Percentiles rank a stretch among this genome's conserved stretches.
Evolutionary conservation across 148 eudicot genomes (phyloP).

Genomic region (Rheum nobile): DNA sequence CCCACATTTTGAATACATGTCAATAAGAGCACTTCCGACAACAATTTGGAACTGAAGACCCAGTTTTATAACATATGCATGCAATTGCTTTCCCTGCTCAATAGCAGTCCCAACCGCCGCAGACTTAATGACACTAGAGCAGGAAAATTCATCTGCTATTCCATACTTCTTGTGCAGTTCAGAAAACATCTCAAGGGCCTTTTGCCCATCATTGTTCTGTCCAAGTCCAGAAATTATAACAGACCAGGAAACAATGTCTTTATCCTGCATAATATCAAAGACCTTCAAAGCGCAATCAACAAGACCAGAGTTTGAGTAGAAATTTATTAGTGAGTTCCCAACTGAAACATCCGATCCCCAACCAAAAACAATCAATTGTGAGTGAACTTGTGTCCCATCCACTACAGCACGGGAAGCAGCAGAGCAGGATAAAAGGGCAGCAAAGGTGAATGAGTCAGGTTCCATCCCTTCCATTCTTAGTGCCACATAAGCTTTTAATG

Average conservation of each 20-base stretch:
- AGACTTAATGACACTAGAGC: constrained; percentile 30
- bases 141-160: constrained; percentile 25
- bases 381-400: constrained; percentile 29
- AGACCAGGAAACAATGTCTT: constrained; percentile 31
- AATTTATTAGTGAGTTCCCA: constrained; percentile 30
- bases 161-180: constrained; percentile 24
- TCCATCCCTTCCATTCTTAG: constrained; percentile 17
- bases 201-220: constrained; percentile 17
- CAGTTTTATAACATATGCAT: constrained; percentile 25
- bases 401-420: constrained; percentile 15
- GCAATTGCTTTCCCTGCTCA: constrained; percentile 25
- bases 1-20: constrained; percentile 46
- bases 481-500: constrained; percentile 17
- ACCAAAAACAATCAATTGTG: constrained; percentile 21
- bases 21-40: constrained; percentile 38
- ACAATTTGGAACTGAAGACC: constrained; percentile 21
- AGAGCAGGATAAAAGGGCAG: constrained; percentile 22
- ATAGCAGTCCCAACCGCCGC: constrained; percentile 20
- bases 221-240: constrained; percentile 34
- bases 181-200: constrained; percentile 25
- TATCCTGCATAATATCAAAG: constrained; percentile 22
- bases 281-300: constrained; percentile 21
- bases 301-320: constrained; percentile 29
- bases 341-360: constrained; percentile 19
- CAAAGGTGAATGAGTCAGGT: constrained; percentile 28